Evolutionary conservation across 163 green algal species (phyloP).

Genomic region (Scenedesmus sp.): DNA sequence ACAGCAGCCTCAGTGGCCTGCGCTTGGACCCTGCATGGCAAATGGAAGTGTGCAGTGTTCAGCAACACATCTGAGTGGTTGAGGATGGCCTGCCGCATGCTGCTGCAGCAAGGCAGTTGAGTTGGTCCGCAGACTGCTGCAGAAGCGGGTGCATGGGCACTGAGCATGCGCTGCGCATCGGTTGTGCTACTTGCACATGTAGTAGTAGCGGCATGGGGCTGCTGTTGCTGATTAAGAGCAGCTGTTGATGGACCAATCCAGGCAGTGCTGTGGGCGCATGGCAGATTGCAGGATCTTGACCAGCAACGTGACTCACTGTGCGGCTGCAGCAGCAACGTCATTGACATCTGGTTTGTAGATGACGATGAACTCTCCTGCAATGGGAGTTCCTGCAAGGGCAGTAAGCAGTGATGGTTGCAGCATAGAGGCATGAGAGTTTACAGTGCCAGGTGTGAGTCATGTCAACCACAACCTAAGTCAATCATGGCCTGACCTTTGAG

Average conservation of each 20-base stretch:
- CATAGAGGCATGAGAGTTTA: background rate
- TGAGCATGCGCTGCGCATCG: background rate
- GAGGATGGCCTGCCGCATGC: background rate
- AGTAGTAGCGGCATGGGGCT: too few species aligned
- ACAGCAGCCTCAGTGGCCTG: background rate
- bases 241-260: background rate
- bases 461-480: background rate
- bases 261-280: background rate
- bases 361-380: slow-evolving; percentile 38
- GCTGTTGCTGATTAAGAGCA: too few species aligned
- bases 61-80: background rate
- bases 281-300: too few species aligned
- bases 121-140: background rate
- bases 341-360: background rate
- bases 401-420: background rate
- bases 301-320: background rate
- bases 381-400: slow-evolving; percentile 1
- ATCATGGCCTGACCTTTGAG: background rate
- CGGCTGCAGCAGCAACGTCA: background rate
- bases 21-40: background rate
- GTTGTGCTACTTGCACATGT: background rate
- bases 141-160: too few species aligned
- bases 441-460: background rate
- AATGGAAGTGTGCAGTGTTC: background rate
- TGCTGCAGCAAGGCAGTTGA: background rate